phyloP scores from a whole-genome alignment of 202 grass and related monocot genomes.

The Setaria viridis region DNA sequence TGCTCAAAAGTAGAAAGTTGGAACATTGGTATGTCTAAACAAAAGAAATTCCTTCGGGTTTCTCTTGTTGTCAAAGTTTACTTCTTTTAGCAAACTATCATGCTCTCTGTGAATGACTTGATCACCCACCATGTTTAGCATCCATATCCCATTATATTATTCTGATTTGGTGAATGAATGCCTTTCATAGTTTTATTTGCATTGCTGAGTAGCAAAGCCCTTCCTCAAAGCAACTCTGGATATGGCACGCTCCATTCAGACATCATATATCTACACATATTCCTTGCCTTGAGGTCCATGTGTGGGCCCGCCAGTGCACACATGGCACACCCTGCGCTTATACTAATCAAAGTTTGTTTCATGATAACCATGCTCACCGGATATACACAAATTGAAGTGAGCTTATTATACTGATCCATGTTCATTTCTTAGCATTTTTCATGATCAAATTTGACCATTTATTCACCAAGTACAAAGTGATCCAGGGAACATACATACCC shows the following conservation, averaged over 20 bases:
- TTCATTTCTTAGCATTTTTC: neutral
- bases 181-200: neutral
- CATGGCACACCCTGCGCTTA: neutral
- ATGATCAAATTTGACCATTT: slow-evolving; percentile 28
- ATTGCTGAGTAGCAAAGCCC: neutral
- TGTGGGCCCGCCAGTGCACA: slow-evolving; percentile 11
- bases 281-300: neutral
- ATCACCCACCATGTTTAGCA: neutral
- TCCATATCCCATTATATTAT: neutral
- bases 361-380: neutral
- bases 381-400: slow-evolving; percentile 21
- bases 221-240: neutral
- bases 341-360: slow-evolving; percentile 9
- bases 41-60: neutral
- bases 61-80: neutral
- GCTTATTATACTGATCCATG: neutral
- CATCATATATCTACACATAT: neutral
- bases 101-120: slow-evolving; percentile 5
- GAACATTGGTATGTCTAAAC: neutral
- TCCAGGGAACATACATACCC: slow-evolving; percentile 23
- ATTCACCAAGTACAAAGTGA: slow-evolving; percentile 14
- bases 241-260: neutral
- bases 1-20: neutral
- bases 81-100: neutral
- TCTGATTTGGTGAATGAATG: slow-evolving; percentile 24